Conservation (phyloP, 2,329 filamentous ascomycete species). For the Alternaria sp. region DNA sequence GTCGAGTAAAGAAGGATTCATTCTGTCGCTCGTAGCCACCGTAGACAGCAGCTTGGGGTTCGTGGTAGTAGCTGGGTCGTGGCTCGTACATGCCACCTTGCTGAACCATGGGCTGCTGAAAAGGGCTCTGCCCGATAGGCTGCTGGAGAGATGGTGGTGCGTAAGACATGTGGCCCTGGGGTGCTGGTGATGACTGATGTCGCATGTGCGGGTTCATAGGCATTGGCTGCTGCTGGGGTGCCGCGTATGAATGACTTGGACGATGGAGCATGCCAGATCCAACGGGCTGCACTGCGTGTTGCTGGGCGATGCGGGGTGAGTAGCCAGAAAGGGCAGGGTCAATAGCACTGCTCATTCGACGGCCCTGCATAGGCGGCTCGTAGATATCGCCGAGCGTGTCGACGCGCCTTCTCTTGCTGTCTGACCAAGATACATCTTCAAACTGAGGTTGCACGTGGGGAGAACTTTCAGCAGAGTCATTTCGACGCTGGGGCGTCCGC, state of each 20-base stretch:
- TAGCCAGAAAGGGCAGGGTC: slow-evolving; percentile 31
- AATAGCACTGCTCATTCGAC: slow-evolving; percentile 27
- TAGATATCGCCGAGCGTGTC: slow-evolving; percentile 35
- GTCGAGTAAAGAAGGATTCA: slow-evolving; percentile 27
- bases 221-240: slow-evolving; percentile 12
- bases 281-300: slow-evolving; percentile 5
- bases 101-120: slow-evolving; percentile 18
- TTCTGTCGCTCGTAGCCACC: slow-evolving; percentile 25
- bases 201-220: slow-evolving; percentile 23
- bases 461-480: slow-evolving; percentile 36
- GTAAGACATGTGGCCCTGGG: slow-evolving; percentile 25
- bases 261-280: slow-evolving; percentile 31
- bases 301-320: slow-evolving; percentile 15
- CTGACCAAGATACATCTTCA: slow-evolving; percentile 37
- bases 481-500: slow-evolving; percentile 37
- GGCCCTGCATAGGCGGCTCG: slow-evolving; percentile 23
- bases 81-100: slow-evolving; percentile 24
- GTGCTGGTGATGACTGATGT: slow-evolving; percentile 36
- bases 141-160: slow-evolving; percentile 14
- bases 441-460: slow-evolving; percentile 35
- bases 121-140: slow-evolving; percentile 11
- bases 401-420: slow-evolving; percentile 35
- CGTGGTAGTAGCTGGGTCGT: slow-evolving; percentile 36
- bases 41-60: slow-evolving; percentile 24
- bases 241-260: slow-evolving; percentile 34